Evolutionary conservation across 768 basidiomycete species (phyloP).

Genomic region (Amanita rimosa): DNA sequence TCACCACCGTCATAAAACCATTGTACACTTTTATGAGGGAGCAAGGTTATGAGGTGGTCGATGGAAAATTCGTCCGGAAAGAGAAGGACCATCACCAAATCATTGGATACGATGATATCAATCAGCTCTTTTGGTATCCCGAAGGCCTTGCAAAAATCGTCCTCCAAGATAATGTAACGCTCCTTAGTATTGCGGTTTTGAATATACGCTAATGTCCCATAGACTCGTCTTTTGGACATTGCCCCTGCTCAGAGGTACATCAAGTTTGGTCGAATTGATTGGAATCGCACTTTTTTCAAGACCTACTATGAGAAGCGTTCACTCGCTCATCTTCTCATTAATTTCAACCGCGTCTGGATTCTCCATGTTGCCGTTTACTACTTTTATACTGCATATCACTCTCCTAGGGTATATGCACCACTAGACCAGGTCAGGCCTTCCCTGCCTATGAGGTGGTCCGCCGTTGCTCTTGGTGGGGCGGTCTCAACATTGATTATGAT

Average conservation of each 20-base stretch:
- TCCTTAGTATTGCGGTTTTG: constrained; percentile 4
- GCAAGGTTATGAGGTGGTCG: constrained; percentile 92
- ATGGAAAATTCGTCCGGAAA: constrained; percentile 88
- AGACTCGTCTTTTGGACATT: constrained; percentile 89
- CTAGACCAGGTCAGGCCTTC: constrained; percentile 55
- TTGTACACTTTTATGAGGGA: constrained; percentile 94
- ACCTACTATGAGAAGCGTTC: constrained; percentile 98
- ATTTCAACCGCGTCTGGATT: constrained; percentile 99
- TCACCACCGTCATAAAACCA: constrained; percentile 86
- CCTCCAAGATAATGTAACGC: constrained; percentile 69
- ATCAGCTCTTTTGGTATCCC: constrained; percentile 99
- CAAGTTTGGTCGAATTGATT: constrained; percentile 86
- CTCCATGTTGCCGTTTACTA: constrained; percentile 88
- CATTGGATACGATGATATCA: constrained; percentile 99
- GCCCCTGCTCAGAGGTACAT: constrained; percentile 89
- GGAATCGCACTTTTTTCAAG: constrained; percentile 96
- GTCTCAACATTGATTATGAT: constrained; percentile 94
- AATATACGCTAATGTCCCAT: constrained; percentile 6
- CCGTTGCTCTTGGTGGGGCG: constrained; percentile 90
- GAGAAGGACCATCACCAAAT: constrained; percentile 94
- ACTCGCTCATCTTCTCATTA: constrained; percentile 85
- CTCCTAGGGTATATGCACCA: constrained; percentile 83
- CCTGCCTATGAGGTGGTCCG: constrained; percentile 90
- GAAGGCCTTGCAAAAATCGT: constrained; percentile 93
- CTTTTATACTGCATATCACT: constrained; percentile 98